Base-by-base conservation (phyloP, 805 yeast genomes). In the Yarrowia sp. region DNA sequence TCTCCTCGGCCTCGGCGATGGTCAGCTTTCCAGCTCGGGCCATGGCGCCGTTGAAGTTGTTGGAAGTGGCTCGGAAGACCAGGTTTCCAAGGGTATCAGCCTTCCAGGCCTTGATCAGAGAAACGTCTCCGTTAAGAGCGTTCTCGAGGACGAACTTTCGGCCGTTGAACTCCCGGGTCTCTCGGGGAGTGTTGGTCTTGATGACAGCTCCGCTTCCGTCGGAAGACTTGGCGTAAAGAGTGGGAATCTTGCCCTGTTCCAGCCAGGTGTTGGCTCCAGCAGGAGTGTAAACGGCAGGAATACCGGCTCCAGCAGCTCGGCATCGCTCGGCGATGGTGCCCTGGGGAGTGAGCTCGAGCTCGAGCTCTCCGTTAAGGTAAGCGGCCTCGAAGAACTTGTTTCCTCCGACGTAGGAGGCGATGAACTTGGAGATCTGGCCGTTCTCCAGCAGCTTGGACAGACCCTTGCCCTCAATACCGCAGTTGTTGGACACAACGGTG, bases 261-360 rank as follows among this genome's bases (percentile, higher is more conserved):
- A 83, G 76, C 83, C 84, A 82, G n/a, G 86, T 83, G 41, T 80
- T 81, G n/a, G 78, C 84, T 16, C 86, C 86, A 0, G 86, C 81
- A 1, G 85, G 81, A 9, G 85, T 80, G 73, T 77, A 83, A 70
- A 81, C 82, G 0, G 85, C 86, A 1, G 86, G 86, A 16, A 82
- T 76, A 10, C 86, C 85, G 2, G 85, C 78, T 10, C 79, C 84
- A 11, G 82, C 85, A 14, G 86, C 85, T 35, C 85, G 75, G 22
- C 79, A 77, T 58, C 83, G 76, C 72, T 83, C 86, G 11, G 85
- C 86, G 36, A 83, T 74, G n/a, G 83, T 82, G 3, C 86, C 86
- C 72, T 83, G 86, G 3, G 86, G 86, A 16, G 82, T 80, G 59
- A 83, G 75, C 71, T 83, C 86, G 64, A 83, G 75, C 70, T 82